Evolutionary conservation across 2,329 filamentous ascomycete species (phyloP), one percentile per base, ranked within the genome.

Genomic region (Fusarium hostae): DNA sequence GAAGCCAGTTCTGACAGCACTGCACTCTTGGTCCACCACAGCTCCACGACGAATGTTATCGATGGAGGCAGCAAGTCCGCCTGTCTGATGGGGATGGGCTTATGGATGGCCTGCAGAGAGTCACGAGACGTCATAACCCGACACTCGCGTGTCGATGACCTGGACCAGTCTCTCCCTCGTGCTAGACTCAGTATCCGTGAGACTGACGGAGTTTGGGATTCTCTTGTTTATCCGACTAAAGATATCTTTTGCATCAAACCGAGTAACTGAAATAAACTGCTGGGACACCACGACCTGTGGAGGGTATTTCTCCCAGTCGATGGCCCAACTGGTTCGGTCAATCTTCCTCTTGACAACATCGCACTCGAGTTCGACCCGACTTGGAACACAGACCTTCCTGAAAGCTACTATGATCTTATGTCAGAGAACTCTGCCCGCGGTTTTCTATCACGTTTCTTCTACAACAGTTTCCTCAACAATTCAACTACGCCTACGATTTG

Each of bases 61-160:
- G 10, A 30, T 16, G 24, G 20, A 10, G 7, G 15, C 37, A 7
- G 16, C 7, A 44, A 44, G n/a, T 68, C 64, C 2, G 55, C 55
- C 12, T 68, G 41, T n/a, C n/a, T 50, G 3, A 45, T 43, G 18
- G 15, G 63, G 32, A 13, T 5, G 13, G 60, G 64, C 18, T 30
- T 69, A 18, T 68, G 66, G 66, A 50, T 3, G 1, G 47, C 52
- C 37, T 69, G 64, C 26, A 32, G n/a, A 15, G 66, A 68, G 41
- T 68, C 66, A 0, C 37, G 58, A 12, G 32, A n/a, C 0, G 37
- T 64, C 9, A n/a, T 61, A 2, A 18, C 16, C 9, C 22, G 30
- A 10, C n/a, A 44, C n/a, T 20, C 9, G 16, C 5, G 7, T 10
- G 22, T 32, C 7, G 22, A 15, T 13, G 11, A 9, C 1, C 22